A percentile compares a stretch with the other conserved stretches of the same genome.
Conservation (phyloP, 2,329 filamentous ascomycete genomes). For the Diplocarpon rosae region DNA sequence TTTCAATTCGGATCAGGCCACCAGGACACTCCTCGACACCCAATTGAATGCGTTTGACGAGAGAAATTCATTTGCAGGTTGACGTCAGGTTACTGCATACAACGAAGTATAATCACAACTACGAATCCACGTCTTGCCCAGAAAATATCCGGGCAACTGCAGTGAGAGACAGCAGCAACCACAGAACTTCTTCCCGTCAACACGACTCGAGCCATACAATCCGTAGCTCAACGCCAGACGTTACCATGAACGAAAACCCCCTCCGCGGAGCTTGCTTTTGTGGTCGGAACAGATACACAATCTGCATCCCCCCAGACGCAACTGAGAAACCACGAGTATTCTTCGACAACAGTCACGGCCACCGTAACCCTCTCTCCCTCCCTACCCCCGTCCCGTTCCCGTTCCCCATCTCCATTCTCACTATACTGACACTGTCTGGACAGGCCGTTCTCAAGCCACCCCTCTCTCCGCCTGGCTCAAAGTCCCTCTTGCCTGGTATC, state of each 20-base stretch:
- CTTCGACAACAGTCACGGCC: conserved; percentile 40
- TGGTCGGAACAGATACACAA: conserved; percentile 72
- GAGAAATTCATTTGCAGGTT: background rate
- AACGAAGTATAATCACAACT: background rate
- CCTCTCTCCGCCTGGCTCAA: conserved; percentile 74
- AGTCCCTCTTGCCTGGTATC: conserved; percentile 72
- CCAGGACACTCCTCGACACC: background rate
- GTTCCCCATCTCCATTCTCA: background rate
- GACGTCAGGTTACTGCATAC: background rate
- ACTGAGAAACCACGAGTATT: conserved; percentile 53
- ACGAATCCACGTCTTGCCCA: background rate
- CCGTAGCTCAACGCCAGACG: background rate
- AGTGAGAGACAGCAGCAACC: too few relatives aligned
- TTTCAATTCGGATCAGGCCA: conserved; percentile 3
- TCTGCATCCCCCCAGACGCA: conserved; percentile 53
- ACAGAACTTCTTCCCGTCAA: background rate
- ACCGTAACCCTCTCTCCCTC: conserved; percentile 48
- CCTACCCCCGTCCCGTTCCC: background rate
- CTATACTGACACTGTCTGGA: conserved; percentile 18
- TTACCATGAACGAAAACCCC: conserved; percentile 29
- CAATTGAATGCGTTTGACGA: background rate
- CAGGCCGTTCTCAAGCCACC: conserved; percentile 55
- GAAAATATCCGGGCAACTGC: too few relatives aligned
- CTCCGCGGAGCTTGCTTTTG: conserved; percentile 75
- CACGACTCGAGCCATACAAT: background rate